Evolutionary conservation across 2,329 filamentous ascomycete species (phyloP), one percentile per base, ranked within the genome.

Genomic region (Hymenoscyphus occultus): DNA sequence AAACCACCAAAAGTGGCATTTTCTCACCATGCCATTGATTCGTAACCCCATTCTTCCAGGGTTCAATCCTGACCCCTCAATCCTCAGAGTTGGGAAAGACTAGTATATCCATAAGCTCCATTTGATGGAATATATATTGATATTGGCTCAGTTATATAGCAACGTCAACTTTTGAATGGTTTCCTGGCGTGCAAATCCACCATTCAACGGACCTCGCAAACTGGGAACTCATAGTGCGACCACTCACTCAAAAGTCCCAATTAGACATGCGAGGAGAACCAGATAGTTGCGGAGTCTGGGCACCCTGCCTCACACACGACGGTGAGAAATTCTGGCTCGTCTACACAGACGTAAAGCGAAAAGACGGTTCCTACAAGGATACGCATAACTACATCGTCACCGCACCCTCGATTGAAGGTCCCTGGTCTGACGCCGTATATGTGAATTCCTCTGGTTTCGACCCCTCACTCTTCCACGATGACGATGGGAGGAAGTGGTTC

Each of bases 341-440:
- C 1, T 89, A 86, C 73, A 87, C 86, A 0, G 85, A 88, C 70
- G 85, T 89, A 16, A 89, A 88, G 76, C 84, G 86, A 68, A 88
- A 88, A 73, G 86, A 89, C 69, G 86, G 86, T 13, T 84, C 82
- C 2, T 88, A 87, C 80, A 87, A 86, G 73, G 86, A 88, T 70
- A 81, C 84, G 0, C 86, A 83, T 68, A 89, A 88, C 71, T 89
- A 88, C 72, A 87, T 89, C 65, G 82, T 89, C 62, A 82, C 72
- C 40, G 80, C 83, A 0, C 76, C 80, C 0, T 69, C 76, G 5
- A 84, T 88, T 62, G 80, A 83, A 45, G 86, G 86, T 0, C 85
- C 85, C 0, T 88, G 86, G 86, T 86, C 84, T 0, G 85, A 88
- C 60, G 85, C 86, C 0, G 73, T 84, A 6, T 85, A 84, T 70